A percentile compares a stretch with the other conserved stretches of the same genome.
These are phyloP conservation scores for Physcomitrium patens DNA, from an alignment of 225 moss, liverwort and hornwort genomes.

Conservation along the genomic window DNA sequence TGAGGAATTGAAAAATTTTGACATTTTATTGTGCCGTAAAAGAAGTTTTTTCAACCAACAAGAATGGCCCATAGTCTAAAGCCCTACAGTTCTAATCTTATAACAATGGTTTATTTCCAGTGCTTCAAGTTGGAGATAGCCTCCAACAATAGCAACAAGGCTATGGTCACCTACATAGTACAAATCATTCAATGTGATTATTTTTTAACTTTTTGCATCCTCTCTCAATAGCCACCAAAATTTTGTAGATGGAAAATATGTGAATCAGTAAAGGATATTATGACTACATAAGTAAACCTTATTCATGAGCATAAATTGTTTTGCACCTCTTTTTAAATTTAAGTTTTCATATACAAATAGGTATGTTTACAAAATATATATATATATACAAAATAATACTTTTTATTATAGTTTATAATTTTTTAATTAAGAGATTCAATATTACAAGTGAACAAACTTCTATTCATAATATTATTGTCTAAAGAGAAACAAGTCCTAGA, in stretches of 20 bases:
- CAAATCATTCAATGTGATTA: slow-evolving; percentile 69
- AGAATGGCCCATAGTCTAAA: slow-evolving; percentile 74
- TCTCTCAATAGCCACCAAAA: slow-evolving; percentile 67
- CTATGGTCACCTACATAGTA: slow-evolving; percentile 74
- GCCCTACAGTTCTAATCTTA: slow-evolving; percentile 78
- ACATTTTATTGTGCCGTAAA: background rate
- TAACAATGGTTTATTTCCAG: slow-evolving; percentile 80
- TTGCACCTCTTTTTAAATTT: slow-evolving; percentile 5
- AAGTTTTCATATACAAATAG: slow-evolving; percentile 13
- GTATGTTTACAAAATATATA: background rate
- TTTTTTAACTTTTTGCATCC: slow-evolving; percentile 72
- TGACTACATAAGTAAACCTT: too few relatives aligned
- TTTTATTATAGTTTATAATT: background rate
- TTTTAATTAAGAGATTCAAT: background rate
- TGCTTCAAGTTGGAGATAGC: slow-evolving; percentile 61
- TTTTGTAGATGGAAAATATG: slow-evolving; percentile 41
- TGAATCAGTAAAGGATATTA: slow-evolving; percentile 9
- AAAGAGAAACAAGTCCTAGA: background rate
- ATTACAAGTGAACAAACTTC: background rate
- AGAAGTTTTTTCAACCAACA: slow-evolving; percentile 54
- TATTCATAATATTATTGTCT: too few relatives aligned
- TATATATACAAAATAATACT: background rate
- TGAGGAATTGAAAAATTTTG: background rate
- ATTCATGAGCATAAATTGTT: background rate
- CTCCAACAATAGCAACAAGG: slow-evolving; percentile 72